Conservation (phyloP, 1,284 basidiomycete genomes). For the Leucoagaricus sp. region DNA sequence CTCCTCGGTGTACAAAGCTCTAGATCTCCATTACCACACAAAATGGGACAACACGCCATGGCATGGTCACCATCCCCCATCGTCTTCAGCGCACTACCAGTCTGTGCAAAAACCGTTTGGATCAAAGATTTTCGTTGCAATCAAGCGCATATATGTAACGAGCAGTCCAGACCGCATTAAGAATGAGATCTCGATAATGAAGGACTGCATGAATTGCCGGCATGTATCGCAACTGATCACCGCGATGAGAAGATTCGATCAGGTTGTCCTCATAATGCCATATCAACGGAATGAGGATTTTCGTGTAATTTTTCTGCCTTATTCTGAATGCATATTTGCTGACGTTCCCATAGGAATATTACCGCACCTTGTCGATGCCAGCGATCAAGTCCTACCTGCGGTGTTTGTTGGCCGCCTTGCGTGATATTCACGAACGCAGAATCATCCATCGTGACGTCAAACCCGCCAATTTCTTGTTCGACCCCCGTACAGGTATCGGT, state of each 20-base stretch:
- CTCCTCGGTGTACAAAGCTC: slow-evolving; percentile 97
- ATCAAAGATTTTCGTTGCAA: slow-evolving; percentile 80
- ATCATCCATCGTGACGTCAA: slow-evolving; percentile 99
- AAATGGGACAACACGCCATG: slow-evolving; percentile 85
- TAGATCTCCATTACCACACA: slow-evolving; percentile 73
- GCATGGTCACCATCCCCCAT: slow-evolving; percentile 65
- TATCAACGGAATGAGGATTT: slow-evolving; percentile 95
- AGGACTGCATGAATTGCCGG: slow-evolving; percentile 78
- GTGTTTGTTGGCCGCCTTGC: slow-evolving; percentile 88
- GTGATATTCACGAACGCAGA: slow-evolving; percentile 85
- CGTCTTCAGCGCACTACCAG: slow-evolving; percentile 64
- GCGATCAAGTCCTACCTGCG: slow-evolving; percentile 88
- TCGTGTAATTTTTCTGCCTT: slow-evolving; percentile 52
- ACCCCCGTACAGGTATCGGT: slow-evolving; percentile 82
- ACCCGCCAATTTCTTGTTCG: slow-evolving; percentile 97
- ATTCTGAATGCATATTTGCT: not conserved
- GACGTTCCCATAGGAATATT: slow-evolving; percentile 63
- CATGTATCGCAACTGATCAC: slow-evolving; percentile 93
- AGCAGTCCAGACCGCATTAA: slow-evolving; percentile 90
- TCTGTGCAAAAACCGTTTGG: slow-evolving; percentile 41
- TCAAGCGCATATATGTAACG: slow-evolving; percentile 98
- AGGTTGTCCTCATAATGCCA: slow-evolving; percentile 94
- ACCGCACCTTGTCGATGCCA: slow-evolving; percentile 65
- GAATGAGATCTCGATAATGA: slow-evolving; percentile 95
- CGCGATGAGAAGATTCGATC: slow-evolving; percentile 90